Evolutionary conservation across 1,284 basidiomycete genomes (phyloP), one percentile per base, ranked within the genome.

Genomic region (Tranzscheliella williamsii): DNA sequence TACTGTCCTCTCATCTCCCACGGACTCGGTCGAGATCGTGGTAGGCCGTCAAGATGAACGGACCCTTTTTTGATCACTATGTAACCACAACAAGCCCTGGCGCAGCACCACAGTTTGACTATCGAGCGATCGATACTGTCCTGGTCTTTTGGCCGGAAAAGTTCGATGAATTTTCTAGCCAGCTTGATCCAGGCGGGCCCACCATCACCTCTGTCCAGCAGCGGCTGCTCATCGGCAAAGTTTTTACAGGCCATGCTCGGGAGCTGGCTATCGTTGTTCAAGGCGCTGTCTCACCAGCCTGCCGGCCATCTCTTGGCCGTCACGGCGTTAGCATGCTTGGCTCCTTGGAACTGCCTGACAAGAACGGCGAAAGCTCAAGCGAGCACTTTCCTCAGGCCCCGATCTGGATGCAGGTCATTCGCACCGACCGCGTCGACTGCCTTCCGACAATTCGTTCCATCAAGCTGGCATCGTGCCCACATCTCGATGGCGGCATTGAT

Each of bases 111-210:
- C 20, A 37, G 9, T 8, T 8, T 29, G 32, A 33, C 32, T 9
- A 20, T 16, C 8, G 18, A 7, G 18, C 32, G 4, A 13, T 55
- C 31, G 48, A 55, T 34, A 62, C 18, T 15, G 21, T 55, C 21
- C 47, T 62, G 4, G 48, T 62, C 24, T 62, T 62, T 21, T 62
- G 58, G 58, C 58, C 58, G 3, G 41, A 51, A 35, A 46, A 43
- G 46, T 39, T 50, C 12, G 29, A 38, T 31, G 38, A 48, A 16
- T 23, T 60, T 32, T 40, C 41, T 29, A n/a, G 26, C 26, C 26
- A 29, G 9, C 26, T 29, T 9, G 9, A 29, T 29, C 26, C 9
- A 8, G 31, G 8, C 31, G 9, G 31, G 31, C 34, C 22, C 22
- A 36, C 7, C 15, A 31, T 17, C 24, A 18, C 6, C 13, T 8